phyloP scores from a whole-genome alignment of 2,329 filamentous ascomycete genomes.

The Pyrenophora tritici-repentis region DNA sequence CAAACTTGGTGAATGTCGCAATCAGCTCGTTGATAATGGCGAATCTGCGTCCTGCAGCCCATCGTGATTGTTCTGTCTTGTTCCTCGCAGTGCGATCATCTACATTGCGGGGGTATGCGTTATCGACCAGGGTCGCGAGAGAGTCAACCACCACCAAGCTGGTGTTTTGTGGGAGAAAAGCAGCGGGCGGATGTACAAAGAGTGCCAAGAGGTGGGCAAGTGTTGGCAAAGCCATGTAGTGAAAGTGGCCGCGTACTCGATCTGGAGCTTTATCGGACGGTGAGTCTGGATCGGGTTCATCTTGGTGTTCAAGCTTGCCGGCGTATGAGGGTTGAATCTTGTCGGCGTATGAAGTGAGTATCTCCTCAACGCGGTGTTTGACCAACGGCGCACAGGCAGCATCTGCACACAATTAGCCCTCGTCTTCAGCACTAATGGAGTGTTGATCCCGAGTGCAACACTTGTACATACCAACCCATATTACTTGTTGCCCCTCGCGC shows the following conservation, averaged over 20 bases:
- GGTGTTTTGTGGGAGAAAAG: constrained; percentile 66
- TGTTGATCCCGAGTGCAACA: constrained; percentile 12
- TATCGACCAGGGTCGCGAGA: constrained; percentile 75
- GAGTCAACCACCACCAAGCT: constrained; percentile 78
- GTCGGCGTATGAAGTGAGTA: constrained; percentile 44
- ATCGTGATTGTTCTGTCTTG: constrained; percentile 52
- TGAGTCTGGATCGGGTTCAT: constrained; percentile 7
- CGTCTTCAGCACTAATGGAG: constrained; percentile 8
- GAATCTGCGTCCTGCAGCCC: constrained; percentile 57
- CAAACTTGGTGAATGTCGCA: constrained; percentile 68
- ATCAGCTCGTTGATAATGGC: constrained; percentile 70
- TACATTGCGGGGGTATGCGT: constrained; percentile 69
- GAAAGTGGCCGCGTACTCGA: constrained; percentile 58
- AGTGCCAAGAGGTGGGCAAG: constrained; percentile 73
- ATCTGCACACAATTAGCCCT: constrained; percentile 44
- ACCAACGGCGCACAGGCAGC: constrained; percentile 59
- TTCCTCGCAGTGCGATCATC: constrained; percentile 52
- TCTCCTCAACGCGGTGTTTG: constrained; percentile 53
- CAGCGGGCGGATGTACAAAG: constrained; percentile 67
- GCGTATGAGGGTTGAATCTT: constrained; percentile 5
- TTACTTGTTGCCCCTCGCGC: constrained; percentile 63
- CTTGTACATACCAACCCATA: constrained; percentile 77
- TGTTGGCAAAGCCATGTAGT: constrained; percentile 65
- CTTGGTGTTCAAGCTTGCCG: constrained; percentile 1
- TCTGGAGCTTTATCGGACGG: constrained; percentile 27